A percentile compares a stretch with the other conserved stretches of the same genome.
Evolutionary conservation across 352 stramenopile genomes (phyloP).

Genomic region (Pythium guiyangense): DNA sequence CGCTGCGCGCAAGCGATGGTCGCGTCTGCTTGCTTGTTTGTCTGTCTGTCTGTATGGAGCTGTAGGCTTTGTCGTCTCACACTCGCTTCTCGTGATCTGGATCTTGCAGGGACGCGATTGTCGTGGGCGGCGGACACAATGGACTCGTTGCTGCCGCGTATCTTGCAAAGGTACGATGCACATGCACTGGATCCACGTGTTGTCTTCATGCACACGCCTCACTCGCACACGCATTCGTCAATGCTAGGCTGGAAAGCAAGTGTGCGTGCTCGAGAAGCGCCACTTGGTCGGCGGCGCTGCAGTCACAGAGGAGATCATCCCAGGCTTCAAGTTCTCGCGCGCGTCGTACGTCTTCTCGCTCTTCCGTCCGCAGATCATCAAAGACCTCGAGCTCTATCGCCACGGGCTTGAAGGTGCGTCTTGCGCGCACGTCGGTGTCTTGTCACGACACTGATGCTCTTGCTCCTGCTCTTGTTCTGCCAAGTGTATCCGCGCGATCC

Average conservation of each 20-base stretch:
- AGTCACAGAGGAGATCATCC: conserved; percentile 90
- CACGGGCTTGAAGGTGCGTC: conserved; percentile 68
- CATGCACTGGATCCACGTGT: not conserved
- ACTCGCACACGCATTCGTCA: not conserved
- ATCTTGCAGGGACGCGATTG: conserved; percentile 67
- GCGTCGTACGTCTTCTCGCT: conserved; percentile 90
- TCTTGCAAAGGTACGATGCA: conserved; percentile 60
- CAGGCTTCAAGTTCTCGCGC: conserved; percentile 88
- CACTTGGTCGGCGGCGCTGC: conserved; percentile 85
- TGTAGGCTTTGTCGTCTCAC: not conserved
- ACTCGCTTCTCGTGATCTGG: not conserved
- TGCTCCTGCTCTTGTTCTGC: not conserved
- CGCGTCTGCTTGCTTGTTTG: no score
- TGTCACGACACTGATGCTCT: not conserved
- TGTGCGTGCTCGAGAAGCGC: conserved; percentile 87
- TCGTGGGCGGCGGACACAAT: conserved; percentile 89
- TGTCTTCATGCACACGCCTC: not conserved
- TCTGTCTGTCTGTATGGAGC: not conserved
- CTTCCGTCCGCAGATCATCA: conserved; percentile 88
- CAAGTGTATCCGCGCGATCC: conserved; percentile 77
- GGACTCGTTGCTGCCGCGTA: conserved; percentile 87
- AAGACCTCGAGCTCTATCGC: conserved; percentile 75
- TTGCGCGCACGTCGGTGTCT: not conserved
- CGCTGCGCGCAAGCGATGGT: conserved; percentile 38
- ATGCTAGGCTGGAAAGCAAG: conserved; percentile 64